phyloP scores from a whole-genome alignment of 768 basidiomycete genomes.

The Tephrocybe sp. region DNA sequence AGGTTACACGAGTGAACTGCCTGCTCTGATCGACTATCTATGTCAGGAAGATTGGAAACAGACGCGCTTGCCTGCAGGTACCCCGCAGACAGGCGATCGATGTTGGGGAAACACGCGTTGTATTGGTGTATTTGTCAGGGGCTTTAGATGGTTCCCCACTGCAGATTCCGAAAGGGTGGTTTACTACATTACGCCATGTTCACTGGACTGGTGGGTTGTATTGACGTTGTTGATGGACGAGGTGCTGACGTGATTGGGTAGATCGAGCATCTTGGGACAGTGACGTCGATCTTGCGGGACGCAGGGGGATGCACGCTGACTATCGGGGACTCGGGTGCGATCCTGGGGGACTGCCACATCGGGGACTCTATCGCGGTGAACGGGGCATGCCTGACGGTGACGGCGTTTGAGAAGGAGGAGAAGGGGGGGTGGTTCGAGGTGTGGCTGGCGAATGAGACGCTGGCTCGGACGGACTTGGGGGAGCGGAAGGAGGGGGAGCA shows the following conservation, averaged over 20 bases:
- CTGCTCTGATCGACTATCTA: too few species aligned
- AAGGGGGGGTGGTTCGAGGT: constrained; percentile 86
- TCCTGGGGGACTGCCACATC: constrained; percentile 86
- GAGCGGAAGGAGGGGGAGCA: constrained; percentile 75
- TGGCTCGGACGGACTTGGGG: constrained; percentile 88
- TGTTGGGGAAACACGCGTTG: not conserved
- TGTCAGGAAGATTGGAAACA: too few species aligned
- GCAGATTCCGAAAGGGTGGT: too few species aligned
- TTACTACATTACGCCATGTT: constrained; percentile 51
- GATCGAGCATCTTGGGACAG: constrained; percentile 89
- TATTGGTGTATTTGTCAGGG: constrained; percentile 10
- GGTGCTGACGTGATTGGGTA: constrained; percentile 27
- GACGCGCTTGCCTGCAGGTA: too few species aligned
- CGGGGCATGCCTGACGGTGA: constrained; percentile 89
- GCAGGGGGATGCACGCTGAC: constrained; percentile 80
- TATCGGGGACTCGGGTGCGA: constrained; percentile 66
- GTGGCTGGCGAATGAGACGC: constrained; percentile 94
- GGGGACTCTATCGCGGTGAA: constrained; percentile 95
- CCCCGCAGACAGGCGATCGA: too few species aligned
- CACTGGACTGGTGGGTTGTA: constrained; percentile 67
- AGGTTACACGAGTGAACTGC: too few species aligned
- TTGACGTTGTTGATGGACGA: not conserved
- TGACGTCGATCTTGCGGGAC: constrained; percentile 64
- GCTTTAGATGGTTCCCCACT: not conserved
- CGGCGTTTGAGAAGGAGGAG: constrained; percentile 65